Percentiles rank a stretch among this genome's conserved stretches.
Conservation (phyloP, 108 stramenopile genomes). For the Skeletonema marinoi region DNA sequence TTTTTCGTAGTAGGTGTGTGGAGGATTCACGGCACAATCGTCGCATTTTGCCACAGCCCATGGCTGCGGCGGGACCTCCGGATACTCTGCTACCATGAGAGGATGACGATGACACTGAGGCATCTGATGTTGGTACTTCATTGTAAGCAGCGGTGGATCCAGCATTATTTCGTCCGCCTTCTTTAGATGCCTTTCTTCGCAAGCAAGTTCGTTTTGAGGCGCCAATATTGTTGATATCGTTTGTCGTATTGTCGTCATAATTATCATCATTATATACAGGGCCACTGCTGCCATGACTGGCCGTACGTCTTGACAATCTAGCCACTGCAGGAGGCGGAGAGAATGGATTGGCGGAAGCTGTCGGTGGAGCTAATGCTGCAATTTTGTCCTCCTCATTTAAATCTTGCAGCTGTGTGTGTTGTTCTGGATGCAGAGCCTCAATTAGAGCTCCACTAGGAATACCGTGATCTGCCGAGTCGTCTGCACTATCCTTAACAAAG, state of each 20-base stretch:
- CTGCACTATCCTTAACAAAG: neutral
- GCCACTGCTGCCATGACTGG: neutral
- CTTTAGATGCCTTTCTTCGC: neutral
- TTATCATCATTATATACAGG: neutral
- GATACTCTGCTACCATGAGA: neutral
- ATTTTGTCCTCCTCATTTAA: neutral
- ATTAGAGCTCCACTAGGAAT: neutral
- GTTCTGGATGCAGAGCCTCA: neutral
- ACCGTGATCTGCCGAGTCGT: neutral
- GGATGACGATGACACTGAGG: neutral
- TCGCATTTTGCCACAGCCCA: slow-evolving; percentile 32
- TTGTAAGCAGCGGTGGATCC: neutral
- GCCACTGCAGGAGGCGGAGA: slow-evolving; percentile 3
- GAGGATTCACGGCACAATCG: slow-evolving; percentile 29
- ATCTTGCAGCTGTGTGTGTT: neutral
- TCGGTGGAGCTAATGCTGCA: neutral
- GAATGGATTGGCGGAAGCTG: neutral
- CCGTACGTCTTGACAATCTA: slow-evolving; percentile 7
- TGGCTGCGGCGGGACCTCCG: slow-evolving; percentile 33
- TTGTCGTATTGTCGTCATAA: slow-evolving; percentile 5
- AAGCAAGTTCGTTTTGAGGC: neutral
- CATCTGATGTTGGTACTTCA: neutral
- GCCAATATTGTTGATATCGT: neutral
- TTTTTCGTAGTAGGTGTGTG: slow-evolving; percentile 32
- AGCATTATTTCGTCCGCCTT: neutral